phyloP scores from a whole-genome alignment of 441 rosid genomes.

The Erysimum cheiri region DNA sequence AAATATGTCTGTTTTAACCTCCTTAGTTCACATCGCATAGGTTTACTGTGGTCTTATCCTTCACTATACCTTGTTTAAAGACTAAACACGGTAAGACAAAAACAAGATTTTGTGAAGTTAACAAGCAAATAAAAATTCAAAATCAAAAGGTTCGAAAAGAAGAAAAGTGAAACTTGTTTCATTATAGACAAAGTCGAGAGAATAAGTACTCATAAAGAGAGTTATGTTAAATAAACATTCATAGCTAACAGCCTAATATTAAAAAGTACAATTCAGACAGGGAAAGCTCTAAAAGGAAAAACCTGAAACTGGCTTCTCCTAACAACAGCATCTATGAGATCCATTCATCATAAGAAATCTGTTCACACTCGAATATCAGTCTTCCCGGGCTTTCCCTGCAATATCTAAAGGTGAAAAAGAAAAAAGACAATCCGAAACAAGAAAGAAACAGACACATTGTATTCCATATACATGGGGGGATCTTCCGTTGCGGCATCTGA shows the following conservation, averaged over 20 bases:
- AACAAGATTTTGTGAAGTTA: background rate
- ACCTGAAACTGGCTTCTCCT: conserved; percentile 38
- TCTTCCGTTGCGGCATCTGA: conserved; percentile 33
- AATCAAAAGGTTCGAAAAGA: background rate
- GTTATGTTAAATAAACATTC: conserved; percentile 27
- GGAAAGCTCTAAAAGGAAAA: conserved; percentile 26
- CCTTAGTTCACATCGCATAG: too few relatives aligned
- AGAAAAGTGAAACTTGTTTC: conserved; percentile 24
- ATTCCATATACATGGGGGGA: conserved; percentile 38
- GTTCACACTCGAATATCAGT: conserved; percentile 24
- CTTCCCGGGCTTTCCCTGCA: conserved; percentile 42
- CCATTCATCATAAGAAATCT: conserved; percentile 28
- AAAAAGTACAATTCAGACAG: conserved; percentile 12
- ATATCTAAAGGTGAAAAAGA: conserved; percentile 32
- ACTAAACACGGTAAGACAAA: too few relatives aligned
- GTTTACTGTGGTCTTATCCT: too few relatives aligned
- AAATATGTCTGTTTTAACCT: too few relatives aligned
- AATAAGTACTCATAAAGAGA: conserved; percentile 8
- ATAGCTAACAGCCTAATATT: conserved; percentile 18
- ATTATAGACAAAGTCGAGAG: conserved; percentile 23
- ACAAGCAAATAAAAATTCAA: background rate
- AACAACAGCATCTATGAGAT: conserved; percentile 31
- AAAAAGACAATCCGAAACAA: conserved; percentile 34
- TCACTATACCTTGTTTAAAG: too few relatives aligned
- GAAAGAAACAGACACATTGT: conserved; percentile 26